These are phyloP conservation scores for Conidiobolus incongruus DNA, from an alignment of 371 early-diverging fungal genomes.

Conservation along the genomic window DNA sequence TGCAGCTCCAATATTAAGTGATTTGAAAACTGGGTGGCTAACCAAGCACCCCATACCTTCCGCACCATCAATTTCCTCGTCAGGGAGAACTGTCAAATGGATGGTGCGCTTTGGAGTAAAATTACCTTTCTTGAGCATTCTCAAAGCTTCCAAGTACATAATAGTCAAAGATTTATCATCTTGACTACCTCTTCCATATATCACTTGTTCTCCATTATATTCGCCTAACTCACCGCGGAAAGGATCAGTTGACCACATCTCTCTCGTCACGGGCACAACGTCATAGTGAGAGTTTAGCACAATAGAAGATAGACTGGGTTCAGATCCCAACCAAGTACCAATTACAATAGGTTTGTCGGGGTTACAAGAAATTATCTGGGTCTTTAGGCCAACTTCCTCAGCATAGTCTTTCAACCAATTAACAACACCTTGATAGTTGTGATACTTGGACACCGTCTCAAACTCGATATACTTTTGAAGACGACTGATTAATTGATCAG, in stretches of 20 bases:
- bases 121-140: slow-evolving; percentile 20
- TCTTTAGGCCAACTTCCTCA: slow-evolving; percentile 30
- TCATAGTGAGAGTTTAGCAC: slow-evolving; percentile 64
- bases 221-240: slow-evolving; percentile 37
- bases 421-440: slow-evolving; percentile 34
- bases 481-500: too few relatives aligned
- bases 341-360: slow-evolving; percentile 42
- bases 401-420: slow-evolving; percentile 32
- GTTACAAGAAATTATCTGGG: slow-evolving; percentile 10
- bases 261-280: slow-evolving; percentile 50
- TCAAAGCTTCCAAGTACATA: slow-evolving; percentile 43
- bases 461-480: slow-evolving; percentile 55
- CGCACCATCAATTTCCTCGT: slow-evolving; percentile 59
- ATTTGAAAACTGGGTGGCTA: slow-evolving; percentile 26
- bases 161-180: slow-evolving; percentile 72
- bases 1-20: slow-evolving; percentile 42
- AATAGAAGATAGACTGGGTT: slow-evolving; percentile 24
- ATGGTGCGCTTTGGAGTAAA: slow-evolving; percentile 39
- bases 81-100: slow-evolving; percentile 38
- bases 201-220: slow-evolving; percentile 19
- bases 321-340: slow-evolving; percentile 23
- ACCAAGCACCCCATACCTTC: slow-evolving; percentile 45
- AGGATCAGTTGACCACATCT: slow-evolving; percentile 44
- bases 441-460: slow-evolving; percentile 50
- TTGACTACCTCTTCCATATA: slow-evolving; percentile 59